Base-by-base conservation (phyloP, 2,329 filamentous ascomycete species). In the Sporothrix sp. region DNA sequence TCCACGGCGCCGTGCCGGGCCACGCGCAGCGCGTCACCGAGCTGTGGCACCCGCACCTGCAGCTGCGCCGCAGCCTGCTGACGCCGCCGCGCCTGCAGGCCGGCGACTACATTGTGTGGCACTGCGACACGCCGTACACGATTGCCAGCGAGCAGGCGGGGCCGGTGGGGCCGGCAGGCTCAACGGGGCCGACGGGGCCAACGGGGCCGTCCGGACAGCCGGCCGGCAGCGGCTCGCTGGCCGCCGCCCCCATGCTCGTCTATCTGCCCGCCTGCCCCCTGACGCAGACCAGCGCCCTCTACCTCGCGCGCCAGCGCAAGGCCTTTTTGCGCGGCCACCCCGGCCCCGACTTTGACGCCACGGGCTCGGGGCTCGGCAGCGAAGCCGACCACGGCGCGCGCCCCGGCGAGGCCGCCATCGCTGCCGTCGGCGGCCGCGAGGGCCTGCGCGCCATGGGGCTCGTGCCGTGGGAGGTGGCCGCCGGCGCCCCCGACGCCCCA, bases 81-180 rank as follows among this genome's bases (percentile, higher is more conserved):
- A 74, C 74, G n/a, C 68, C 77, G 42, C 75, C 75, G 3, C 74
- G 72, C 9, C 62, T 79, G 38, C 72, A 73, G 54, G 69, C 73
- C 0, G 75, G 75, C 58, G 75, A 78, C 65, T 79, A 79, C 59
- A 74, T 79, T 54, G 64, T 79, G 57, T 79, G 75, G 75, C 75
- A 79, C 58, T 74, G 74, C 20, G 75, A 79, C 56, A 69, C 77
- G 54, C 71, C 75, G 7, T 79, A 78, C 61, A 74, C 75, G 57
- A 75, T 79, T 59, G 70, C 70, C 56, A 73, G 74, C 53, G 37
- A 74, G 14, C 9, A 14, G 21, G 37, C 16, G 25, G 13, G 10
- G 25, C n/a, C n/a, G n/a, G 25, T 5, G 25, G 25, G 25, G 25
- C 25, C 25, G 25, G 25, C 25, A 20, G 28, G n/a, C n/a, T 47